A percentile compares a stretch with the other conserved stretches of the same genome.
phyloP scores from a whole-genome alignment of 2,329 filamentous ascomycete genomes.

The Colletotrichum spinosum region DNA sequence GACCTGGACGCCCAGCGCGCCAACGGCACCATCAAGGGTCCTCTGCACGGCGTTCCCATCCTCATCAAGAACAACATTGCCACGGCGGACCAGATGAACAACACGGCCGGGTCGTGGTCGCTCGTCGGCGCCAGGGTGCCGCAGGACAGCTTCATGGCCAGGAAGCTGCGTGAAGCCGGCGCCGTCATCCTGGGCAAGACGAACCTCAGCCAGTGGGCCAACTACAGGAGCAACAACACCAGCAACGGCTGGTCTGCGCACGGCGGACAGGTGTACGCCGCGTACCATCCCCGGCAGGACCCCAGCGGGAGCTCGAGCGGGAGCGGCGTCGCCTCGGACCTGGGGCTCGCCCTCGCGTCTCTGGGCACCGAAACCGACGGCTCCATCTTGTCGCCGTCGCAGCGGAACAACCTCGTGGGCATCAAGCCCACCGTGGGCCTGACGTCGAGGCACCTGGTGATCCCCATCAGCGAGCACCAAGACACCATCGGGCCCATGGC shows the following conservation, averaged over 20 bases:
- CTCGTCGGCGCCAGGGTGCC: constrained; percentile 66
- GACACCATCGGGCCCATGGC: constrained; percentile 74
- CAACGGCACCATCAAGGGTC: constrained; percentile 46
- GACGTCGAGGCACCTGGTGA: constrained; percentile 69
- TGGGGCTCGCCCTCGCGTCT: constrained; percentile 69
- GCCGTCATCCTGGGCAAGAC: constrained; percentile 73
- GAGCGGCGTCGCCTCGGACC: constrained; percentile 67
- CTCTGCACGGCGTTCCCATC: constrained; percentile 72
- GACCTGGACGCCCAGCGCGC: constrained; percentile 47
- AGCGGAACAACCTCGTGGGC: constrained; percentile 70
- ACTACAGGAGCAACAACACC: constrained; percentile 67
- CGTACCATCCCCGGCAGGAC: constrained; percentile 71
- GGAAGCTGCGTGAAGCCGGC: constrained; percentile 69
- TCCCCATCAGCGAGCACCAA: constrained; percentile 72
- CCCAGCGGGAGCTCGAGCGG: constrained; percentile 72
- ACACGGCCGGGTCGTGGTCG: constrained; percentile 68
- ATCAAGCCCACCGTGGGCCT: constrained; percentile 77
- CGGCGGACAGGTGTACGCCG: constrained; percentile 70
- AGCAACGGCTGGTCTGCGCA: constrained; percentile 73
- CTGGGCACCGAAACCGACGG: constrained; percentile 74
- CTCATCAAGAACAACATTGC: constrained; percentile 76
- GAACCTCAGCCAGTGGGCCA: constrained; percentile 73
- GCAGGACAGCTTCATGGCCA: constrained; percentile 66
- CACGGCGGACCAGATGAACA: constrained; percentile 70
- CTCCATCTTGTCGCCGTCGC: constrained; percentile 68